Evolutionary conservation across 1,139 yeast species (phyloP).

Genomic region (Debaryomyces udenii): DNA sequence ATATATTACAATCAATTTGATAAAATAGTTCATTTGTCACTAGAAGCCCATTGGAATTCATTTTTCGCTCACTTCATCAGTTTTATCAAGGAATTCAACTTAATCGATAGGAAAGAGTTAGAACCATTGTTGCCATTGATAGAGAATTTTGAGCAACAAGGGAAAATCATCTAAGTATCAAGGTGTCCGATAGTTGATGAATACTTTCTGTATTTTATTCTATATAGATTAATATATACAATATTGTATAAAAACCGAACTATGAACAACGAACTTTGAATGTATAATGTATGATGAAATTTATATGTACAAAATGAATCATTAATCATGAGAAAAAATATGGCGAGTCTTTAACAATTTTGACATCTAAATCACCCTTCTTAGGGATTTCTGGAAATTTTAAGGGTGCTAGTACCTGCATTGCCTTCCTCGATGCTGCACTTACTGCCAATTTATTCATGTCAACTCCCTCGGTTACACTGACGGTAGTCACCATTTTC

Average conservation of each 20-base stretch:
- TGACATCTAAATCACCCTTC: conserved; percentile 84
- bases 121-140: conserved; percentile 79
- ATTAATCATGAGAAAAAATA: conserved; percentile 67
- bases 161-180: conserved; percentile 59
- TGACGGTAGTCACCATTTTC: conserved; percentile 72
- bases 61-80: conserved; percentile 95
- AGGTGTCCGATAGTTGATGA: too few relatives aligned
- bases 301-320: conserved; percentile 11
- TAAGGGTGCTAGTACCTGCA: conserved; percentile 59
- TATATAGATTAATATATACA: conserved; percentile 9
- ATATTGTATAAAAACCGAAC: conserved; percentile 6
- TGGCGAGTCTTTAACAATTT: conserved; percentile 66
- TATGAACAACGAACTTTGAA: conserved; percentile 6
- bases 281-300: conserved; percentile 13
- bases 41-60: conserved; percentile 98
- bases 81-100: conserved; percentile 79
- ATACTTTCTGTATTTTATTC: not conserved
- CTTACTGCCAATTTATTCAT: conserved; percentile 29
- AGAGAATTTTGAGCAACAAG: conserved; percentile 80
- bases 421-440: conserved; percentile 28
- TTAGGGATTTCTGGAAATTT: conserved; percentile 74
- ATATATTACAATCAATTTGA: conserved; percentile 94
- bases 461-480: conserved; percentile 54
- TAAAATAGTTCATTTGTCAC: conserved; percentile 79
- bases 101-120: conserved; percentile 77